Percentiles rank a stretch among this genome's conserved stretches.
These are phyloP conservation scores for Aspergillus campestris DNA, from an alignment of 495 filamentous ascomycete species.

Conservation along the genomic window DNA sequence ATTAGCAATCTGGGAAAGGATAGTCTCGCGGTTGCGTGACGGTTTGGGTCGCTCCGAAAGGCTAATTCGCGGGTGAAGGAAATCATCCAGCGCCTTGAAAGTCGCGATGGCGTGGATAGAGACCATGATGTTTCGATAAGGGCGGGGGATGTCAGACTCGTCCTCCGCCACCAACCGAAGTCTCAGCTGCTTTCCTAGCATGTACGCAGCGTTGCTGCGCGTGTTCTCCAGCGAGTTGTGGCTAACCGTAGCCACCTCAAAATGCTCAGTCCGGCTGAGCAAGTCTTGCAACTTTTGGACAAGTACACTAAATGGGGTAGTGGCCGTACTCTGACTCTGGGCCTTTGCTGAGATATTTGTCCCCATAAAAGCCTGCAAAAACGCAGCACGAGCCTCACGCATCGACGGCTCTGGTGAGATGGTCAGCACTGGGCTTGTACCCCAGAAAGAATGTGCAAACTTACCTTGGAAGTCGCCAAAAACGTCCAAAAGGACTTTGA, in stretches of 20 bases:
- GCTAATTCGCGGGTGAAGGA: conserved; percentile 82
- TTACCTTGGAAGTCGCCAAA: conserved; percentile 57
- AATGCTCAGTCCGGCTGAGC: conserved; percentile 92
- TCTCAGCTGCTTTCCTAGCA: conserved; percentile 93
- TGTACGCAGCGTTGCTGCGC: conserved; percentile 83
- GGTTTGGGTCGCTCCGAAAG: conserved; percentile 71
- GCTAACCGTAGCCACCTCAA: conserved; percentile 92
- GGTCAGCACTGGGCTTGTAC: not conserved
- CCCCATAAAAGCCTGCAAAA: conserved; percentile 93
- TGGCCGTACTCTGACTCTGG: conserved; percentile 53
- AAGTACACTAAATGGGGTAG: conserved; percentile 83
- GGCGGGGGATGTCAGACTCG: conserved; percentile 73
- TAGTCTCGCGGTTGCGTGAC: conserved; percentile 56
- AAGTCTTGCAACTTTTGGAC: conserved; percentile 94
- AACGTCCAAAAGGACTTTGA: conserved; percentile 71
- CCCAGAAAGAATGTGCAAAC: not conserved
- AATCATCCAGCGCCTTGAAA: conserved; percentile 95
- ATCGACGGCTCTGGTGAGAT: conserved; percentile 13
- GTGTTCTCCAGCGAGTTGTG: conserved; percentile 89
- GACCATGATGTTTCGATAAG: conserved; percentile 90
- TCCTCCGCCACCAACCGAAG: conserved; percentile 87
- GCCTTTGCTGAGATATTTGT: conserved; percentile 51
- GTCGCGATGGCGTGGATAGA: conserved; percentile 98
- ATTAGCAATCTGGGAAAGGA: conserved; percentile 71
- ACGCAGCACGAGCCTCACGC: conserved; percentile 65